Conservation (phyloP, 2,329 filamentous ascomycete genomes). For the Aspergillus aculeatinus region DNA sequence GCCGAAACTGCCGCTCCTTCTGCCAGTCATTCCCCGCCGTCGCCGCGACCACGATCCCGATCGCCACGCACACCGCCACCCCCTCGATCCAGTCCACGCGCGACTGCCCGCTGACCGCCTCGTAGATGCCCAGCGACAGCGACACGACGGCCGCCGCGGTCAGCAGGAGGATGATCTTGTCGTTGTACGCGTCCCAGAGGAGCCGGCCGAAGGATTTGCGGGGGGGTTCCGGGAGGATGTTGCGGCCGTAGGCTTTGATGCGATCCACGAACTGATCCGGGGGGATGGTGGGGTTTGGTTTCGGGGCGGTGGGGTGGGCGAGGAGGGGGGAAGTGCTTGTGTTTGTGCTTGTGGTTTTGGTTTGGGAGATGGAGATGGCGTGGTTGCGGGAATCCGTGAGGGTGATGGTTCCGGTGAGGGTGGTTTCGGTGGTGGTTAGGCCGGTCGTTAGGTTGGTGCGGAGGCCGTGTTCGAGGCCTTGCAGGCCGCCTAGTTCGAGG, state of each 20-base stretch:
- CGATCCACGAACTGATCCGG: slow-evolving; percentile 55
- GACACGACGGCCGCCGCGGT: slow-evolving; percentile 68
- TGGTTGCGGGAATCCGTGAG: neutral
- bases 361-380: too few species aligned
- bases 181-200: slow-evolving; percentile 75
- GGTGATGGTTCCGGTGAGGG: slow-evolving; percentile 15
- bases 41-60: slow-evolving; percentile 70
- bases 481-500: slow-evolving; percentile 68
- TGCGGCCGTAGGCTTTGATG: slow-evolving; percentile 66
- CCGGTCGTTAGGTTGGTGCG: slow-evolving; percentile 63
- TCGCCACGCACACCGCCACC: slow-evolving; percentile 73
- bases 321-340: too few species aligned
- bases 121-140: slow-evolving; percentile 68
- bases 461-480: slow-evolving; percentile 69
- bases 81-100: slow-evolving; percentile 76
- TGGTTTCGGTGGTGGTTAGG: slow-evolving; percentile 65
- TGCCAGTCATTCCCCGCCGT: slow-evolving; percentile 75
- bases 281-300: too few species aligned
- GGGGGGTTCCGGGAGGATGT: slow-evolving; percentile 62
- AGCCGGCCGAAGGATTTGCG: slow-evolving; percentile 65
- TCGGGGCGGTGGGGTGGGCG: too few species aligned
- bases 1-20: slow-evolving; percentile 74
- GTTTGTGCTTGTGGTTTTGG: too few species aligned
- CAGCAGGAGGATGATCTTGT: slow-evolving; percentile 70
- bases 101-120: slow-evolving; percentile 53